Percentiles rank a stretch among this genome's conserved stretches.
phyloP scores from a whole-genome alignment of 345 rosid genomes.

The Conringia planisiliqua region DNA sequence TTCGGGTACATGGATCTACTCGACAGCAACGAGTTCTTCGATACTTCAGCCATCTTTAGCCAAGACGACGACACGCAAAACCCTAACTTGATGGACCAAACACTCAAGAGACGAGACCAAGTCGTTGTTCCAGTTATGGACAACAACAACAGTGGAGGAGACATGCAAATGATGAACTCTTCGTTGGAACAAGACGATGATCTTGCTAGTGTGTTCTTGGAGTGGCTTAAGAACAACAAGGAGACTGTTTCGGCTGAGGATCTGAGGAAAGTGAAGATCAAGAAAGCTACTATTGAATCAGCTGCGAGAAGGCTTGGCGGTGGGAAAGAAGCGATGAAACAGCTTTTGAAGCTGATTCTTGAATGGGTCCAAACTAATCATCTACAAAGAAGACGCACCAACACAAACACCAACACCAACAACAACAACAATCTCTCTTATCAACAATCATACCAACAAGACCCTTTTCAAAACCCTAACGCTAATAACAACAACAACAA shows the following conservation, averaged over 20 bases:
- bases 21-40: slow-evolving; percentile 65
- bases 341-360: slow-evolving; percentile 84
- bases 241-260: slow-evolving; percentile 91
- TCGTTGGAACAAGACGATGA: slow-evolving; percentile 50
- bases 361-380: slow-evolving; percentile 97
- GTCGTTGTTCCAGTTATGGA: slow-evolving; percentile 24
- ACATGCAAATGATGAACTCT: slow-evolving; percentile 30
- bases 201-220: slow-evolving; percentile 72
- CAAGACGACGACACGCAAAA: slow-evolving; percentile 37
- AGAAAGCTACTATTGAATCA: slow-evolving; percentile 87
- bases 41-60: slow-evolving; percentile 64
- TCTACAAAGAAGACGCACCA: slow-evolving; percentile 53
- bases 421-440: slow-evolving; percentile 10
- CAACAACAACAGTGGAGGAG: slow-evolving; percentile 29
- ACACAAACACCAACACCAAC: neutral
- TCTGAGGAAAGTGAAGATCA: slow-evolving; percentile 78
- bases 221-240: slow-evolving; percentile 85
- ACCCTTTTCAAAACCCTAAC: slow-evolving; percentile 50
- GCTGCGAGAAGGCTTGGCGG: slow-evolving; percentile 89
- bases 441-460: slow-evolving; percentile 40
- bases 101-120: slow-evolving; percentile 18
- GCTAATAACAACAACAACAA: slow-evolving; percentile 36
- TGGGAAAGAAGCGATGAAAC: slow-evolving; percentile 89
- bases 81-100: slow-evolving; percentile 34
- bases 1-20: slow-evolving; percentile 84